Conservation (phyloP, 768 basidiomycete species). For the Leccinum disarticulatum region DNA sequence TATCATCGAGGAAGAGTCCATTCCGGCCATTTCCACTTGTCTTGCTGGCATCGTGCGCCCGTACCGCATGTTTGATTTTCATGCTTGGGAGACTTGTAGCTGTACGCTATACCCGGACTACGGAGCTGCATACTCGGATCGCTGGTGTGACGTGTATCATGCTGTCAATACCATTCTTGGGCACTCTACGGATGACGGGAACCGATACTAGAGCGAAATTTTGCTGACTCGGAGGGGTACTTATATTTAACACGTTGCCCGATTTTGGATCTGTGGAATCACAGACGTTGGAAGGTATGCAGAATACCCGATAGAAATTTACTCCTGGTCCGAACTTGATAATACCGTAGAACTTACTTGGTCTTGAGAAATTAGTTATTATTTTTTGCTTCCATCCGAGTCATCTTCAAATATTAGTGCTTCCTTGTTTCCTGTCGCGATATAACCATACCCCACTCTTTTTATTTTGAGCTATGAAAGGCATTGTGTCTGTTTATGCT, state of each 20-base stretch:
- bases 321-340: no score
- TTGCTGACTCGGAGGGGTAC: neutral
- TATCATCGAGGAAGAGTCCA: neutral
- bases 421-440: no score
- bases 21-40: neutral
- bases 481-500: no score
- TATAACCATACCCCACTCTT: no score
- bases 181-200: neutral
- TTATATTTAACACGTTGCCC: neutral
- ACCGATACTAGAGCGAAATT: neutral
- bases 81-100: neutral
- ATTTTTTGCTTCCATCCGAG: no score
- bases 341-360: no score
- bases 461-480: no score
- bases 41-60: neutral
- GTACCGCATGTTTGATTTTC: neutral
- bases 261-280: neutral
- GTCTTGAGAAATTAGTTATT: no score
- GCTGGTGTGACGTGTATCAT: no score
- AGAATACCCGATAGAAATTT: no score
- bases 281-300: no score
- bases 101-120: neutral
- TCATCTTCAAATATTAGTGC: no score
- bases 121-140: neutral
- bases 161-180: neutral